These are phyloP conservation scores for Xylaria sp. DNA, from an alignment of 2,329 filamentous ascomycete species.

Conservation along the genomic window DNA sequence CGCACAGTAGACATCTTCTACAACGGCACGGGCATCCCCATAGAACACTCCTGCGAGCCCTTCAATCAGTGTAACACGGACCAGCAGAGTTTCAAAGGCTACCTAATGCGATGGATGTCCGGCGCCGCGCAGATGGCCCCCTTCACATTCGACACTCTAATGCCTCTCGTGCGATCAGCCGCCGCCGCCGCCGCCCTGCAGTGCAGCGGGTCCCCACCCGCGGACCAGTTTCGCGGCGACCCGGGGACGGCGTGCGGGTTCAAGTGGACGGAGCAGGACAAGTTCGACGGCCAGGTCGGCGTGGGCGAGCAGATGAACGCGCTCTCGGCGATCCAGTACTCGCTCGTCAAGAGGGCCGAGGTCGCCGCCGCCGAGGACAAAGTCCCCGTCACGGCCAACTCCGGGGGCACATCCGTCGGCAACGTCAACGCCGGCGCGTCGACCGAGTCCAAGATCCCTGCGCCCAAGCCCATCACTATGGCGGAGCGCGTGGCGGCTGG, in stretches of 20 bases:
- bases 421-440: slow-evolving; percentile 53
- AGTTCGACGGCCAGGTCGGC: slow-evolving; percentile 65
- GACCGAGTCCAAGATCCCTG: slow-evolving; percentile 29
- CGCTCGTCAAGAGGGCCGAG: slow-evolving; percentile 50
- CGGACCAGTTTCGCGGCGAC: slow-evolving; percentile 54
- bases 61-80: slow-evolving; percentile 68
- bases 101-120: slow-evolving; percentile 71
- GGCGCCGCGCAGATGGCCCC: slow-evolving; percentile 61
- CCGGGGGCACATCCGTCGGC: slow-evolving; percentile 65
- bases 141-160: slow-evolving; percentile 55
- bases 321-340: slow-evolving; percentile 66
- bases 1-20: slow-evolving; percentile 61
- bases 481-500: slow-evolving; percentile 62
- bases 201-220: slow-evolving; percentile 54
- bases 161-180: slow-evolving; percentile 56
- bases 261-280: slow-evolving; percentile 59
- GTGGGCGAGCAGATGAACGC: slow-evolving; percentile 75
- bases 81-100: slow-evolving; percentile 78
- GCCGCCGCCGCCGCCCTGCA: slow-evolving; percentile 58
- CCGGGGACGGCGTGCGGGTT: slow-evolving; percentile 70
- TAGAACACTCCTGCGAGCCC: slow-evolving; percentile 71
- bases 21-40: slow-evolving; percentile 58
- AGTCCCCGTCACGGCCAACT: slow-evolving; percentile 56
- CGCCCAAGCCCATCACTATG: slow-evolving; percentile 50
- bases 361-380: slow-evolving; percentile 17